Evolutionary conservation across 495 filamentous ascomycete species (phyloP).

Genomic region (Tetracladium marchalianum): DNA sequence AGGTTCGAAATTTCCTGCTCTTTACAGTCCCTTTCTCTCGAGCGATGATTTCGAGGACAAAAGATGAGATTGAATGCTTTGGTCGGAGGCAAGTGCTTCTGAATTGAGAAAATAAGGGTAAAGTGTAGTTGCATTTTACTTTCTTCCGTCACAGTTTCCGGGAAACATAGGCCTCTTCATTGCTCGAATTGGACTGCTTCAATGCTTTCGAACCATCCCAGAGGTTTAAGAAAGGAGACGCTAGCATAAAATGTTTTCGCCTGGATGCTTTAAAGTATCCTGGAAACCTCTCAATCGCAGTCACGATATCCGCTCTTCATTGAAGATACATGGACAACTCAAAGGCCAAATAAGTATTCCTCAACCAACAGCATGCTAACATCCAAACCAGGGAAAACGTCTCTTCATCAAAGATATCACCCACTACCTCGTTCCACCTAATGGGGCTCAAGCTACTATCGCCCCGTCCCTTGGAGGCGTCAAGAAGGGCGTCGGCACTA

Average conservation of each 20-base stretch:
- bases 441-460: slow-evolving; percentile 52
- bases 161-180: no score
- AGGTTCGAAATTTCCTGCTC: slow-evolving; percentile 37
- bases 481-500: slow-evolving; percentile 53
- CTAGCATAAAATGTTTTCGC: no score
- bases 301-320: not conserved
- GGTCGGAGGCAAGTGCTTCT: slow-evolving; percentile 3
- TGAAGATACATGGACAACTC: not conserved
- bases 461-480: slow-evolving; percentile 57
- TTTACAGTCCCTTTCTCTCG: not conserved
- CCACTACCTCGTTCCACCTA: slow-evolving; percentile 75
- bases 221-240: no score
- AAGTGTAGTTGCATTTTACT: slow-evolving; percentile 5
- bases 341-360: no score
- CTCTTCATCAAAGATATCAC: slow-evolving; percentile 97
- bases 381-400: slow-evolving; percentile 53
- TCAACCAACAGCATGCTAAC: slow-evolving; percentile 2
- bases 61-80: slow-evolving; percentile 1
- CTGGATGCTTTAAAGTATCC: no score
- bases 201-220: no score
- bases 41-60: not conserved
- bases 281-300: no score
- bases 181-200: no score
- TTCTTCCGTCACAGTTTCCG: not conserved
- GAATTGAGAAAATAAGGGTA: slow-evolving; percentile 1